Evolutionary conservation across 2,329 filamentous ascomycete species (phyloP), one percentile per base, ranked within the genome.

Genomic region (Macrophomina phaseolina): DNA sequence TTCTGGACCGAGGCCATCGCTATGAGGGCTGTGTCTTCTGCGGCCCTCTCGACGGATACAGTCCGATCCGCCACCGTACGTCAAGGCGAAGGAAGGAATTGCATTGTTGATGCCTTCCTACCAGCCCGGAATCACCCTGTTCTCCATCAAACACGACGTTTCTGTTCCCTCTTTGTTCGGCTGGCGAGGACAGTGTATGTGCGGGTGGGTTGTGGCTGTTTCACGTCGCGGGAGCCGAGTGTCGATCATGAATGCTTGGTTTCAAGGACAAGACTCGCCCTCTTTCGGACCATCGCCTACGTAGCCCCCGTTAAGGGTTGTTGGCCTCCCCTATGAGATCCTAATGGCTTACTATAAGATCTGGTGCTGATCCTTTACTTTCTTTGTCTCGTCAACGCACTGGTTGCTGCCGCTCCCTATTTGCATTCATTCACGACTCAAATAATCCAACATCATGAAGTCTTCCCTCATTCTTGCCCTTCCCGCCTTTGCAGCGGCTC

Each of bases 181-280:
- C 4, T 32, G 38, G 9, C 16, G 11, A 9, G 12, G 2, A n/a
- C n/a, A 49, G n/a, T 9, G 56, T 8, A 42, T 34, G 30, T 12
- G 66, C 71, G 61, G 58, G 18, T 51, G 65, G 4, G 32, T 52
- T 51, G 30, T 38, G 18, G 32, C 16, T 38, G 60, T 62, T 51
- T 67, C 65, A 62, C 38, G 3, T 38, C 28, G 30, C 58, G 32
- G 16, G 45, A 49, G 32, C 58, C 58, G 58, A 62, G 45, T 45
- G 58, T 49, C 30, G 58, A 62, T 51, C 58, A 62, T 62, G 58
- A 38, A 36, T 36, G 58, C 58, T 49, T 49, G 45, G 58, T 40
- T 49, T 62, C 45, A 62, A 62, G 58, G 42, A 38, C 30, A 30
- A 49, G 58, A 49, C 58, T 14, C 36, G 38, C 36, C 11, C 36